These are phyloP conservation scores for Apiospora phragmitis DNA, from an alignment of 2,329 filamentous ascomycete genomes.

Conservation along the genomic window DNA sequence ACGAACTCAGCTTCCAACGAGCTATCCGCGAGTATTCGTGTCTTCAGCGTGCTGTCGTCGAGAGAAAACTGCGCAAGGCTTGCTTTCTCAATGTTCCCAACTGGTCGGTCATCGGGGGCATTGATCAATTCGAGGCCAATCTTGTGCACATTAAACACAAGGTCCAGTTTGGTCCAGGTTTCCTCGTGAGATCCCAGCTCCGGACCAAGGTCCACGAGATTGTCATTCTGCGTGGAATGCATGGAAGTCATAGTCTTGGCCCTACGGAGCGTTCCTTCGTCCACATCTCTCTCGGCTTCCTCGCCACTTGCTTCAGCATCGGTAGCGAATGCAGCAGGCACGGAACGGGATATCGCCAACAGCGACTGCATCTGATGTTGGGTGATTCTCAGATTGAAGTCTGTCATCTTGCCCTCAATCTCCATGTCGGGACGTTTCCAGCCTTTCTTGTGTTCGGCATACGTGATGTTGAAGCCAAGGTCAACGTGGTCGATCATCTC, in stretches of 20 bases:
- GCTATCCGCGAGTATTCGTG: conserved; percentile 88
- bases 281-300: conserved; percentile 74
- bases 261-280: conserved; percentile 51
- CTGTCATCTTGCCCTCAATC: conserved; percentile 87
- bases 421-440: conserved; percentile 85
- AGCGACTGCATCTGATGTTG: conserved; percentile 90
- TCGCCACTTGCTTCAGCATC: conserved; percentile 71
- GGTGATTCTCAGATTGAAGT: conserved; percentile 86
- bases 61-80: conserved; percentile 93
- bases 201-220: conserved; percentile 59
- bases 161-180: conserved; percentile 89
- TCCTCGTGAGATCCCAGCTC: conserved; percentile 69
- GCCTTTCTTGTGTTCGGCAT: conserved; percentile 80
- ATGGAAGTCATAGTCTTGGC: conserved; percentile 46
- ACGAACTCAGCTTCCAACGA: conserved; percentile 91
- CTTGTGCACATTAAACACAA: conserved; percentile 85
- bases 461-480: conserved; percentile 86
- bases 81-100: conserved; percentile 74
- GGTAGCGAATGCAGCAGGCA: conserved; percentile 82
- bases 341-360: conserved; percentile 81
- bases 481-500: conserved; percentile 98
- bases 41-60: conserved; percentile 88
- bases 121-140: conserved; percentile 87
- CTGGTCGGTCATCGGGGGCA: conserved; percentile 71
- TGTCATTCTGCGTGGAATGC: conserved; percentile 37